phyloP scores from a whole-genome alignment of 306 rosid genomes.

The Nissolia schottii region DNA sequence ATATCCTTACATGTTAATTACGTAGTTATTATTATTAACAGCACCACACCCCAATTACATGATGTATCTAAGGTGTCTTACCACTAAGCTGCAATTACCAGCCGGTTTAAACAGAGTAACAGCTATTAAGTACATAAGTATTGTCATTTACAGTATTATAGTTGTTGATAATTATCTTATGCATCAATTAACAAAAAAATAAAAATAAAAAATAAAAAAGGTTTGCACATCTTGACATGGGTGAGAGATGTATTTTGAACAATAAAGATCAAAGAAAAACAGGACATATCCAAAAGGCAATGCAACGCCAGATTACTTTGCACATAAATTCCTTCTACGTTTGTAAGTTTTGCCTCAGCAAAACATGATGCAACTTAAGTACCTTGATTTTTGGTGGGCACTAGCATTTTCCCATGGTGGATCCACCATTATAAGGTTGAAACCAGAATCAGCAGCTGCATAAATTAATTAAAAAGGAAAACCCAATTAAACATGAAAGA shows the following conservation, averaged over 20 bases:
- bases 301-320: not conserved
- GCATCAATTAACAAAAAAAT: not conserved
- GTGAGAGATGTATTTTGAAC: not conserved
- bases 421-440: conserved; percentile 73
- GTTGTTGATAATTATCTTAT: no score
- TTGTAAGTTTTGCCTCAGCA: not conserved
- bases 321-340: not conserved
- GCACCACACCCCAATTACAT: no score
- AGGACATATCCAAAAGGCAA: not conserved
- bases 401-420: conserved; percentile 99
- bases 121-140: not conserved
- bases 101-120: not conserved
- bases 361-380: not conserved
- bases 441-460: conserved; percentile 64
- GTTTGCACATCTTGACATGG: not conserved
- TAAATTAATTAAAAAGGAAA: not conserved
- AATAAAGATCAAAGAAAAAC: not conserved
- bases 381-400: conserved; percentile 79
- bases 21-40: no score
- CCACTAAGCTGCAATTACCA: not conserved
- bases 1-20: no score
- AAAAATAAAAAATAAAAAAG: not conserved
- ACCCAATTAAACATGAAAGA: not conserved
- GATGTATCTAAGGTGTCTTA: not conserved
- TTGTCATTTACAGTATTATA: not conserved